These are phyloP conservation scores for Zymoseptoria pseudotritici DNA, from an alignment of 2,329 filamentous ascomycete genomes.

Conservation along the genomic window DNA sequence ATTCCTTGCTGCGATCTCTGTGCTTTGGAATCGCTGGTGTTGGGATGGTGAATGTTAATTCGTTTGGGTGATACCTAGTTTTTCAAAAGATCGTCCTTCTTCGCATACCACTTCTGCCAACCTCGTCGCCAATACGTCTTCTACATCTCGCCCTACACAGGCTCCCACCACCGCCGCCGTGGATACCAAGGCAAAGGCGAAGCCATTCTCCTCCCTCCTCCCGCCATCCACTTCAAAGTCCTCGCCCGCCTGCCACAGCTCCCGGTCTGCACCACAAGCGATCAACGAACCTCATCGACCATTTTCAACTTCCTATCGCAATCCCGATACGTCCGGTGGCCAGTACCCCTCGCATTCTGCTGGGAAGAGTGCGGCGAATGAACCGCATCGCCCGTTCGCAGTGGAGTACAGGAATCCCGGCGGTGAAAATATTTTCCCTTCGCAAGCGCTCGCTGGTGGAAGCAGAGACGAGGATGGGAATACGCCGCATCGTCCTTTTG, in stretches of 20 bases:
- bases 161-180: neutral
- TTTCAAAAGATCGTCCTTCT: neutral
- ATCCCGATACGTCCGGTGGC: neutral
- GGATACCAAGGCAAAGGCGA: neutral
- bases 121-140: neutral
- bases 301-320: neutral
- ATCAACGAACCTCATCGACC: neutral
- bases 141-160: neutral
- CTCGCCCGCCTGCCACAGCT: neutral
- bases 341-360: neutral
- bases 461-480: neutral
- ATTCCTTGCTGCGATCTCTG: neutral
- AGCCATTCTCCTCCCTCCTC: neutral
- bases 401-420: neutral
- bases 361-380: neutral
- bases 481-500: neutral
- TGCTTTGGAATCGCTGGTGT: neutral
- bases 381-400: neutral
- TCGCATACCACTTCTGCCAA: neutral
- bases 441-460: neutral
- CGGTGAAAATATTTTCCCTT: neutral
- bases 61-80: slow-evolving; percentile 7
- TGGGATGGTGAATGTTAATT: neutral
- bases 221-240: neutral
- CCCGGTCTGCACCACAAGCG: neutral